Percentiles rank a stretch among this genome's conserved stretches.
Evolutionary conservation across 257 asterid genomes (phyloP).

Genomic region (Solanum chilense): DNA sequence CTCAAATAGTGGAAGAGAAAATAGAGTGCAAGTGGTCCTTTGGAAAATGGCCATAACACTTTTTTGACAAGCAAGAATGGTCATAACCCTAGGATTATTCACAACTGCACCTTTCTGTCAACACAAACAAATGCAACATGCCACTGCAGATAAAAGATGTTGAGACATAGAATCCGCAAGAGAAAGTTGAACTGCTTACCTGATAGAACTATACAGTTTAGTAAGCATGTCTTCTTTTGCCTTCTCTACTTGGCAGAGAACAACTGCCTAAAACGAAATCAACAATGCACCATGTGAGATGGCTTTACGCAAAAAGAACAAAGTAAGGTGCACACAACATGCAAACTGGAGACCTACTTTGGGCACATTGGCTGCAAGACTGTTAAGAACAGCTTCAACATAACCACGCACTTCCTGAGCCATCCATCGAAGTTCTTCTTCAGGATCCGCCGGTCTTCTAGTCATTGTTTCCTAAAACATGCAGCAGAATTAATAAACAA

Average conservation of each 20-base stretch:
- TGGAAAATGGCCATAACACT: neutral
- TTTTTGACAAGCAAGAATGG: neutral
- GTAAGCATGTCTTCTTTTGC: constrained; percentile 97
- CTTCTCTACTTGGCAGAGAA: constrained; percentile 92
- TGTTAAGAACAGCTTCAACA: constrained; percentile 92
- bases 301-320: constrained; percentile 1
- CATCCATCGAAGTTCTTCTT: constrained; percentile 98
- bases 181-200: constrained; percentile 27
- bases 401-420: constrained; percentile 97
- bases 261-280: constrained; percentile 64
- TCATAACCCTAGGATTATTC: neutral
- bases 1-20: neutral
- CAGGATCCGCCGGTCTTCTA: constrained; percentile 88
- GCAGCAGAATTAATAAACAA: neutral
- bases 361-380: constrained; percentile 94
- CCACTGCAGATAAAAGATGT: neutral
- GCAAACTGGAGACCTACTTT: constrained; percentile 34
- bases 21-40: neutral
- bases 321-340: neutral
- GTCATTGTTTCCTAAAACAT: constrained; percentile 62
- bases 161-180: neutral
- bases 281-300: constrained; percentile 4
- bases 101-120: neutral
- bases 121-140: neutral
- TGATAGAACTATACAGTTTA: constrained; percentile 81